Evolutionary conservation across 2,329 filamentous ascomycete genomes (phyloP).

Genomic region (Fusarium xylarioides): DNA sequence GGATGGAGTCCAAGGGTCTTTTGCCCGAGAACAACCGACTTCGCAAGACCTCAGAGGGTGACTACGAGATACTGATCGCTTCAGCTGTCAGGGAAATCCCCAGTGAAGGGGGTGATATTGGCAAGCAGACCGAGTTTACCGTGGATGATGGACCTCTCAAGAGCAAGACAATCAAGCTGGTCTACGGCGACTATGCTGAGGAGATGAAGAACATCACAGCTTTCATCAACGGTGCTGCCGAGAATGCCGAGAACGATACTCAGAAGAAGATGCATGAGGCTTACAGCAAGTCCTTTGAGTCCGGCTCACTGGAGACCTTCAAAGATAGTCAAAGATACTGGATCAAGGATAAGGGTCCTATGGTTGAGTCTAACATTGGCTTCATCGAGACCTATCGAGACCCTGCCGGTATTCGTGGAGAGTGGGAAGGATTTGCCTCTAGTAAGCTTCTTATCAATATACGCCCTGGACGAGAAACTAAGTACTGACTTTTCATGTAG

Average conservation of each 20-base stretch:
- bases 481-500: slow-evolving; percentile 38
- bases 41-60: slow-evolving; percentile 69
- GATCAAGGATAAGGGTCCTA: slow-evolving; percentile 84
- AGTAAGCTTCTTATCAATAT: slow-evolving; percentile 44
- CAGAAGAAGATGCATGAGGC: slow-evolving; percentile 78
- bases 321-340: slow-evolving; percentile 83
- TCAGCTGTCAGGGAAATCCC: slow-evolving; percentile 71
- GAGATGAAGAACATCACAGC: slow-evolving; percentile 75
- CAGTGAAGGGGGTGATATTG: slow-evolving; percentile 71
- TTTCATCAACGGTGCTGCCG: slow-evolving; percentile 73
- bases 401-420: slow-evolving; percentile 80
- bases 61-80: slow-evolving; percentile 79
- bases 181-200: slow-evolving; percentile 77
- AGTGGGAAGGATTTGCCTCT: slow-evolving; percentile 87
- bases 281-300: slow-evolving; percentile 78
- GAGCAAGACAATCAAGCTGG: slow-evolving; percentile 74
- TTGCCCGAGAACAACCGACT: slow-evolving; percentile 81
- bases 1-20: slow-evolving; percentile 76
- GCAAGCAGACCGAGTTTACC: slow-evolving; percentile 69
- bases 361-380: slow-evolving; percentile 82
- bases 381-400: slow-evolving; percentile 90
- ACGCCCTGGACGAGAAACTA: not conserved
- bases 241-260: slow-evolving; percentile 76
- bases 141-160: slow-evolving; percentile 67
- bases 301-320: slow-evolving; percentile 78